Conservation (phyloP, 2,329 filamentous ascomycete genomes). For the Macrophomina tecta region DNA sequence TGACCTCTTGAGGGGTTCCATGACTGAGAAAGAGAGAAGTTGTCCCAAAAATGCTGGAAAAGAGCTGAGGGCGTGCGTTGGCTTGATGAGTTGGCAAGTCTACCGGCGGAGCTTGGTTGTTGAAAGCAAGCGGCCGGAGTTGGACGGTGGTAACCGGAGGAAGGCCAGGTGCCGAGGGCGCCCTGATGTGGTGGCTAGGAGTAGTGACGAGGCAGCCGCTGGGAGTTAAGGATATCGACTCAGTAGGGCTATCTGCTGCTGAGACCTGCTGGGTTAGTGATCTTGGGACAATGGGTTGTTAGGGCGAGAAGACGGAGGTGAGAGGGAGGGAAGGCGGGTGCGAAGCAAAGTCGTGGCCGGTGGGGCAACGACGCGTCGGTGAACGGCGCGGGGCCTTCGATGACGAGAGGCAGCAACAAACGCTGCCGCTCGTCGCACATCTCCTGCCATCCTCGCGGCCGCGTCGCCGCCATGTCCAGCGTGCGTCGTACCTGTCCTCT, state of each 20-base stretch:
- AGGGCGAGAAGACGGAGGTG: neutral
- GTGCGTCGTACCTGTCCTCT: conserved; percentile 39
- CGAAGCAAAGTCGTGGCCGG: conserved; percentile 17
- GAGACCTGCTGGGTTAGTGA: conserved; percentile 23
- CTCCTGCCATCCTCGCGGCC: neutral
- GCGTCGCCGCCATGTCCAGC: conserved; percentile 45
- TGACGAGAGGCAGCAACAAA: neutral
- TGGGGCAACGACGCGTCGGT: conserved; percentile 17
- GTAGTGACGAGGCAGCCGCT: conserved; percentile 2
- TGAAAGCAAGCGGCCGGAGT: neutral
- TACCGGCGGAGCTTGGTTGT: neutral
- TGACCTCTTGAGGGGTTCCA: conserved; percentile 15
- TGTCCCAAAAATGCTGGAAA: neutral
- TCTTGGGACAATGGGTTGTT: neutral
- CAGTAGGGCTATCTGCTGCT: conserved; percentile 31
- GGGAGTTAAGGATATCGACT: conserved; percentile 28
- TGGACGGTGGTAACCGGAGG: conserved; percentile 3
- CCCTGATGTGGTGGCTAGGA: neutral
- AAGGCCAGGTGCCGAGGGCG: conserved; percentile 10
- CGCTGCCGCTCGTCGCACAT: neutral
- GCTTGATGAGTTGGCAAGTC: neutral
- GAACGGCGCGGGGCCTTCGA: conserved; percentile 6
- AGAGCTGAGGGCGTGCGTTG: neutral
- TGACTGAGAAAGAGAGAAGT: neutral
- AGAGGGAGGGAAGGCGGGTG: neutral